phyloP scores from a whole-genome alignment of 2,329 filamentous ascomycete species.

The Plectosphaerella plurivora region DNA sequence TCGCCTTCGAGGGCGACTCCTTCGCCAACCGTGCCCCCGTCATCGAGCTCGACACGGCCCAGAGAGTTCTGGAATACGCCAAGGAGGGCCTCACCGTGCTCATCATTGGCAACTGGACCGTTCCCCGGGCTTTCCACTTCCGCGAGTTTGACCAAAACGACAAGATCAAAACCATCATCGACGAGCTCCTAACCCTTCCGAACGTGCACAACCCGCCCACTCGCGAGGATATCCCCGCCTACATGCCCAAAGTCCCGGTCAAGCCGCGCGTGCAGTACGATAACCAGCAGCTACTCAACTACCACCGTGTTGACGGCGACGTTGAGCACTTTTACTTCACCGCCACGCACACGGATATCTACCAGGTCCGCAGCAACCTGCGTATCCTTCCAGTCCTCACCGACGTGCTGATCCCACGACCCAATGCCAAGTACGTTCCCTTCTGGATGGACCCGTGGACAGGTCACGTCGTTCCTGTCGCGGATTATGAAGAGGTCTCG shows the following conservation, averaged over 20 bases:
- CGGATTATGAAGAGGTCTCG: slow-evolving; percentile 6
- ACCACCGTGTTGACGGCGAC: slow-evolving; percentile 9
- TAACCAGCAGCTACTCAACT: slow-evolving; percentile 6
- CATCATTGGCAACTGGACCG: slow-evolving; percentile 2
- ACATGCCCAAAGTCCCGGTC: slow-evolving; percentile 2
- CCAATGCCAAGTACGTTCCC: slow-evolving; percentile 3
- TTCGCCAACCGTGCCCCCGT: slow-evolving; percentile 1
- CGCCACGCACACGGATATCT: slow-evolving; percentile 5
- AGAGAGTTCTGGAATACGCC: slow-evolving; percentile 3
- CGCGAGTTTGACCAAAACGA: slow-evolving; percentile 2
- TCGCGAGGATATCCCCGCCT: slow-evolving; percentile 3
- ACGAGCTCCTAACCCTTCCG: slow-evolving; percentile 4
- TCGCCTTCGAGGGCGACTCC: slow-evolving; percentile 3
- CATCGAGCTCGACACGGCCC: slow-evolving; percentile 1
- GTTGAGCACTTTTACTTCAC: slow-evolving; percentile 7
- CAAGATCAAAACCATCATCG: slow-evolving; percentile 5
- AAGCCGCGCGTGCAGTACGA: slow-evolving; percentile 6
- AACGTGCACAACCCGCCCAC: slow-evolving; percentile 4
- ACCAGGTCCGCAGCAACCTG: slow-evolving; percentile 6
- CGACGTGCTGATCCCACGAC: slow-evolving; percentile 6
- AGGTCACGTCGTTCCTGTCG: slow-evolving; percentile 5
- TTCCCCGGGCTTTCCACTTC: slow-evolving; percentile 1
- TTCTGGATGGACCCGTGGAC: slow-evolving; percentile 9
- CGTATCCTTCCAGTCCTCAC: slow-evolving; percentile 2
- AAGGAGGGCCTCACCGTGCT: slow-evolving; percentile 1